Conservation (phyloP, 345 rosid species). For the Salix caprea region DNA sequence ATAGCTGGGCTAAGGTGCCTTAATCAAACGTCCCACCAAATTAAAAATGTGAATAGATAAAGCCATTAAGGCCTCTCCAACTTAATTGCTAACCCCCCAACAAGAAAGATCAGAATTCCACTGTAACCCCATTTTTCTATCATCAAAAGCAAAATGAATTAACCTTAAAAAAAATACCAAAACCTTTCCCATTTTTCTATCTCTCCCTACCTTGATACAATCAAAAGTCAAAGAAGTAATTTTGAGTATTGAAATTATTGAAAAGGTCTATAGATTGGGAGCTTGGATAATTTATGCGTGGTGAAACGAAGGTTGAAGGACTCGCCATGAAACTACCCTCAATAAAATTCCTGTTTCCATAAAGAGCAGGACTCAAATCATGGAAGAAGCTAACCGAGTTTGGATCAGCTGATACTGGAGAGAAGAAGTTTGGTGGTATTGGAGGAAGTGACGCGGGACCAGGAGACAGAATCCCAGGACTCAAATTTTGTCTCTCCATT, state of each 20-base stretch:
- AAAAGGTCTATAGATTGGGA: constrained; percentile 52
- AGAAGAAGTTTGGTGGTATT: constrained; percentile 61
- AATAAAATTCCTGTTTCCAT: constrained; percentile 43
- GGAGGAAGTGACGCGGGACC: constrained; percentile 61
- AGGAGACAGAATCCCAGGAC: constrained; percentile 71
- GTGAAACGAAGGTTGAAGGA: constrained; percentile 48
- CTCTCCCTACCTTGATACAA: background rate
- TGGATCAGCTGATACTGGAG: constrained; percentile 45
- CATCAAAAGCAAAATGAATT: background rate
- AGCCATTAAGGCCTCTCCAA: constrained; percentile 25
- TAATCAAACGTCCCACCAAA: constrained; percentile 24
- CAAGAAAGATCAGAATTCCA: constrained; percentile 14
- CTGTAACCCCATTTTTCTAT: constrained; percentile 9
- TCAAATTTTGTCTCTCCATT: constrained; percentile 36
- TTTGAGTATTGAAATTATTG: constrained; percentile 32
- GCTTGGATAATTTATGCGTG: constrained; percentile 34
- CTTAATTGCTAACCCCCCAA: constrained; percentile 29
- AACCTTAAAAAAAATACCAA: background rate
- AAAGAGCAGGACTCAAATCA: constrained; percentile 51
- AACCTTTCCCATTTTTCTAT: background rate
- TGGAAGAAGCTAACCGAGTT: constrained; percentile 46
- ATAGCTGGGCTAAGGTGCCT: background rate
- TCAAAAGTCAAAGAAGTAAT: constrained; percentile 55
- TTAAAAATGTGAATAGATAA: constrained; percentile 15
- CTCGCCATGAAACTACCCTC: constrained; percentile 56